phyloP scores from a whole-genome alignment of 169 alveolate genomes.

The Eimeria nieschulzi region DNA sequence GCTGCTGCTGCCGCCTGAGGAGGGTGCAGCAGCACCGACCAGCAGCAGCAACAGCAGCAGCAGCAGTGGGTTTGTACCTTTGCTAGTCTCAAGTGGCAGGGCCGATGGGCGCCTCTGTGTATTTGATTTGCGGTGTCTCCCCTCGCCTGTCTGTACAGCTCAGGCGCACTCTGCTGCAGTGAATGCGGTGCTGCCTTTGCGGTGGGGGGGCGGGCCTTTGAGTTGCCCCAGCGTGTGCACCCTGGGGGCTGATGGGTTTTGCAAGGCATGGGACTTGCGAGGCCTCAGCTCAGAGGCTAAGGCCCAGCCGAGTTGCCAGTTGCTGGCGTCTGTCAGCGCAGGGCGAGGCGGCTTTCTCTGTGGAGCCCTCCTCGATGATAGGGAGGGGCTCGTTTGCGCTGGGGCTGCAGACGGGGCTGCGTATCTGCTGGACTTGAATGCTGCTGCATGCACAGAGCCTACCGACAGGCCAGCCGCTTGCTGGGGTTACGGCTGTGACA shows the following conservation, averaged over 20 bases:
- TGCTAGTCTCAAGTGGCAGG: conserved; percentile 37
- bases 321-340: background rate
- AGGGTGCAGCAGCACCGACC: background rate
- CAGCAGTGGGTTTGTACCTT: conserved; percentile 46
- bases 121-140: conserved; percentile 61
- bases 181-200: background rate
- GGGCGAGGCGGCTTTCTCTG: conserved; percentile 31
- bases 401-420: conserved; percentile 66
- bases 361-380: conserved; percentile 22
- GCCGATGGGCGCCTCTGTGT: conserved; percentile 41
- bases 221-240: background rate
- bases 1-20: conserved; percentile 50
- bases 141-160: conserved; percentile 19
- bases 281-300: background rate
- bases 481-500: conserved; percentile 54
- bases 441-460: background rate
- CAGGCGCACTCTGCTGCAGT: conserved; percentile 55
- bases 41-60: conserved; percentile 52
- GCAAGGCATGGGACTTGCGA: conserved; percentile 55
- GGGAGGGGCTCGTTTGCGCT: background rate
- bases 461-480: background rate
- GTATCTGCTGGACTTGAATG: background rate
- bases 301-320: background rate
- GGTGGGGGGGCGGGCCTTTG: conserved; percentile 3
- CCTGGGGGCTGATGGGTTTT: conserved; percentile 57